These are phyloP conservation scores for Phialocephala subalpina DNA, from an alignment of 2,329 filamentous ascomycete species.

Conservation along the genomic window DNA sequence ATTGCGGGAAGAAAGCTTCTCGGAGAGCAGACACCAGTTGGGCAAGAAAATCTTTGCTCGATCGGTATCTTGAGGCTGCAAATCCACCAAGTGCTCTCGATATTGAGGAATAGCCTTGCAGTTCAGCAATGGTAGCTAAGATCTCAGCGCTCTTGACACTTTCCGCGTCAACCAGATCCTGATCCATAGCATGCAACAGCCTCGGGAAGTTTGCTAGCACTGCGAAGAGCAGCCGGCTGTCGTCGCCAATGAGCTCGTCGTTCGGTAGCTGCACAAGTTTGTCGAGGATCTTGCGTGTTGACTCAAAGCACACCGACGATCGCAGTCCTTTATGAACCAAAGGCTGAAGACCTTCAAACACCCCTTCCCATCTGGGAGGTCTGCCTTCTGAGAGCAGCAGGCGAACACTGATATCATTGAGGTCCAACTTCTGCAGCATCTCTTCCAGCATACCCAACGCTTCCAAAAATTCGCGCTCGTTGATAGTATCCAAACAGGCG, in stretches of 20 bases:
- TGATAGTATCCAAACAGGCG: constrained; percentile 95
- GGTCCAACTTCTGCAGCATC: constrained; percentile 83
- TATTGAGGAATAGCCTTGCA: constrained; percentile 73
- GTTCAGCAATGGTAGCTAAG: constrained; percentile 76
- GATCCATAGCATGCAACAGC: constrained; percentile 82
- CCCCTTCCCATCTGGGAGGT: constrained; percentile 87
- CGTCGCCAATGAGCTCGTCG: constrained; percentile 82
- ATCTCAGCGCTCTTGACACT: constrained; percentile 71
- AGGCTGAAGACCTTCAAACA: constrained; percentile 85
- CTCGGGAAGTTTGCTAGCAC: constrained; percentile 91
- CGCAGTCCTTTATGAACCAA: constrained; percentile 91
- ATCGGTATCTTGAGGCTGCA: constrained; percentile 70
- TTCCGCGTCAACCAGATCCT: constrained; percentile 61
- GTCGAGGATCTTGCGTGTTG: constrained; percentile 80
- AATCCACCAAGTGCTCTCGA: constrained; percentile 75
- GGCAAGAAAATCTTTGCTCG: constrained; percentile 77
- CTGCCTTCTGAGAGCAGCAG: constrained; percentile 78
- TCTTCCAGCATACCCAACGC: constrained; percentile 91
- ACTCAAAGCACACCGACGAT: constrained; percentile 82
- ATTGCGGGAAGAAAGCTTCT: constrained; percentile 79
- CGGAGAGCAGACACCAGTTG: constrained; percentile 79
- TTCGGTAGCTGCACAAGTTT: constrained; percentile 81
- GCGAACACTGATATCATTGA: constrained; percentile 74
- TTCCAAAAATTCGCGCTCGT: constrained; percentile 93
- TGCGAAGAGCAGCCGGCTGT: constrained; percentile 83